Evolutionary conservation across 2,329 filamentous ascomycete genomes (phyloP).

Genomic region (Coleophoma crateriformis): DNA sequence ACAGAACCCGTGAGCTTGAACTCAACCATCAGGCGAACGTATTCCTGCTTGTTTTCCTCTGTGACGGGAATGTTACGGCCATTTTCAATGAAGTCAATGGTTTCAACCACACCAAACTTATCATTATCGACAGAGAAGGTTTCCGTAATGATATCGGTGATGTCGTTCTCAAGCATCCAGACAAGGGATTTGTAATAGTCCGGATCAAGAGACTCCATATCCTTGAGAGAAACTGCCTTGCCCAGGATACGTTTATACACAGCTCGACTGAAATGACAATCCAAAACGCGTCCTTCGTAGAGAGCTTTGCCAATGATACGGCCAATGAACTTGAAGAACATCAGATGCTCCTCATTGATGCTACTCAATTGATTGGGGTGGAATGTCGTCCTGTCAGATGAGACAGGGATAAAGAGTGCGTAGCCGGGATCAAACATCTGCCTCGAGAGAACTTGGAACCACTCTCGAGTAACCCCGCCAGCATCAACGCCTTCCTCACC

Average conservation of each 20-base stretch:
- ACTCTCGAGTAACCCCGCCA: conserved; percentile 94
- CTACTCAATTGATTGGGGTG: conserved; percentile 92
- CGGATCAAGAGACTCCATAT: conserved; percentile 97
- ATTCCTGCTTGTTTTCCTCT: conserved; percentile 98
- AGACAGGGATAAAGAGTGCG: conserved; percentile 91
- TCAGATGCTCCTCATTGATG: conserved; percentile 90
- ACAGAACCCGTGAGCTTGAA: conserved; percentile 90
- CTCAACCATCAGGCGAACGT: conserved; percentile 90
- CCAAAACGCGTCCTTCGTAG: conserved; percentile 90
- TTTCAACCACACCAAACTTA: conserved; percentile 83
- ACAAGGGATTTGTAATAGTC: conserved; percentile 98
- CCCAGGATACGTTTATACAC: conserved; percentile 98
- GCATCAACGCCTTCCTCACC: conserved; percentile 97
- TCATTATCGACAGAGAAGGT: conserved; percentile 94
- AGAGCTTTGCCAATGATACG: conserved; percentile 97
- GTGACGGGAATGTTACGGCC: conserved; percentile 91
- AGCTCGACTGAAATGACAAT: conserved; percentile 97
- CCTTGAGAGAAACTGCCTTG: conserved; percentile 93
- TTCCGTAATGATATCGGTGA: conserved; percentile 95
- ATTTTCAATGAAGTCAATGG: conserved; percentile 80
- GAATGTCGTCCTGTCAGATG: conserved; percentile 96
- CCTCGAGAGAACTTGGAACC: conserved; percentile 95
- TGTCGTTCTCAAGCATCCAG: conserved; percentile 99
- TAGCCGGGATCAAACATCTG: conserved; percentile 99
- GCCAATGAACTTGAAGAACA: conserved; percentile 99